Evolutionary conservation across 31 red algal species (phyloP), one percentile per base, ranked within the genome.

Genomic region (Bonnemaisonia californica): DNA sequence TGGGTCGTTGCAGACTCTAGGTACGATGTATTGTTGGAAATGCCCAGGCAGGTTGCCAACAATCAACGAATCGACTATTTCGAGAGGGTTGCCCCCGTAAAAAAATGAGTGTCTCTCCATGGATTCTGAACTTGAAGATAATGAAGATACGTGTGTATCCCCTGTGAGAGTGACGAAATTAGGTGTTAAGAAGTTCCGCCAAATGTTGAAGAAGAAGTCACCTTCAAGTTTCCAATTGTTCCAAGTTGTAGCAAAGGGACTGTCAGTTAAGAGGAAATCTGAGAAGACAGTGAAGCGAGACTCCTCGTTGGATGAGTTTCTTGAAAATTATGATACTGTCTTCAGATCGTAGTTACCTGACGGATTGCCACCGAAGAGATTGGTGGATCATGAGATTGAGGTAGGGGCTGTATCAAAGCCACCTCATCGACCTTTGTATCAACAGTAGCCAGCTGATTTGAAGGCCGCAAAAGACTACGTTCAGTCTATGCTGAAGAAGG

Each of bases 21-120:
- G 35, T 82, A 82, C 57, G 81, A 85, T 30, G 81, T 85, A 63
- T 42, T 75, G 23, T 62, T 85, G 69, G 69, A 69, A 62, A 85
- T 85, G 35, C 69, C 81, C 7, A 75, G 81, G 66, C 81, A 85
- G 74, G 81, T 85, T 40, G 33, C 81, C 69, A 32, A 85, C 34
- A 74, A 85, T 75, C 81, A 68, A 22, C 33, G 21, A 73, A 63
- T 75, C 42, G 54, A 85, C 41, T 74, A 85, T 48, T 45, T 51
- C 21, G 5, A 54, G 3, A 5, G 68, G 34, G 35, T 62, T 61
- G 66, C 75, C 11, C 12, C 59, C 13, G 40, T 73, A 39, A 38
- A 48, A n/a, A 32, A 27, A 8, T 9, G 62, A 4, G 22, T 23
- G 55, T 30, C 56, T 73, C 51, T 8, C 22, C 22, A 12, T 80